Percentiles rank a stretch among this genome's conserved stretches.
Evolutionary conservation across 768 basidiomycete species (phyloP).

Genomic region (Psilocybe azurescens): DNA sequence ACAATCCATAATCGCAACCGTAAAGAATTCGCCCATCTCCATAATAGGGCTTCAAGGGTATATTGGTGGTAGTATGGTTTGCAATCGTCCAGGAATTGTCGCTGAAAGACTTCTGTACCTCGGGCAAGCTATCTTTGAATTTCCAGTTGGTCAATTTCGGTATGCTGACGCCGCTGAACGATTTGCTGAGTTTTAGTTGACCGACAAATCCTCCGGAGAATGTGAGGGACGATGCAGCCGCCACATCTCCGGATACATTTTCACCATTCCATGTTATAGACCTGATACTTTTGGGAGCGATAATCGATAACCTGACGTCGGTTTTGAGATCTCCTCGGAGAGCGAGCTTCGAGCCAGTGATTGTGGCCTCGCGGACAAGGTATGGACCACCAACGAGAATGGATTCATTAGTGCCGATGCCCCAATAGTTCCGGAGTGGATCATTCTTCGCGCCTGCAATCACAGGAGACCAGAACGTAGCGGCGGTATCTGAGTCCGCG

Average conservation of each 20-base stretch:
- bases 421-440: constrained; percentile 67
- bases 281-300: constrained; percentile 59
- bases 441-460: constrained; percentile 47
- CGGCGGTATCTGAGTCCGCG: constrained; percentile 67
- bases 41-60: constrained; percentile 69
- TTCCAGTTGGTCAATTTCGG: constrained; percentile 73
- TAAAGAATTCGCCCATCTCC: constrained; percentile 82
- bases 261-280: constrained; percentile 80
- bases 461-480: constrained; percentile 79
- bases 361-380: constrained; percentile 60
- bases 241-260: constrained; percentile 38
- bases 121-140: constrained; percentile 78
- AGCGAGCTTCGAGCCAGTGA: constrained; percentile 55
- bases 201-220: constrained; percentile 54
- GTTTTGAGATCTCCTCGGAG: constrained; percentile 73
- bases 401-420: constrained; percentile 72
- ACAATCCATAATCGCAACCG: constrained; percentile 90
- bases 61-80: constrained; percentile 75
- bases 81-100: constrained; percentile 72
- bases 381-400: constrained; percentile 71
- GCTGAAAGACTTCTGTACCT: constrained; percentile 59
- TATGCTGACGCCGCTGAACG: constrained; percentile 37
- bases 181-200: constrained; percentile 40
- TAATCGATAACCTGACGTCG: constrained; percentile 61
- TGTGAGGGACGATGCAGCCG: constrained; percentile 34